Base-by-base conservation (phyloP, 2,329 filamentous ascomycete species). In the Didymellaceae sp. region DNA sequence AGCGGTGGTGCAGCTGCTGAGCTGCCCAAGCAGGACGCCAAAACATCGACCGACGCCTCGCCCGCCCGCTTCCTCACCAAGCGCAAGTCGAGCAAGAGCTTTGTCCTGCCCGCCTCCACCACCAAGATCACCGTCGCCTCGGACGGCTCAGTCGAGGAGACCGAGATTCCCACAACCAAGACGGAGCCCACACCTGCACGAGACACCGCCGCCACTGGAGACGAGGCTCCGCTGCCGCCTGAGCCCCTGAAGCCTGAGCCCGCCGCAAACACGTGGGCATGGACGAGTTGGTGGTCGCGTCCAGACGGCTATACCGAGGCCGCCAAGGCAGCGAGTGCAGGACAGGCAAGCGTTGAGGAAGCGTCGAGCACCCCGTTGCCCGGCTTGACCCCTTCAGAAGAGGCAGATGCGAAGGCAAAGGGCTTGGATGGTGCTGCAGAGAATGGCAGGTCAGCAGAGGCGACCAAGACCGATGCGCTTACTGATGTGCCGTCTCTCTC, bases 271-370 rank as follows among this genome's bases (percentile, higher is more conserved):
- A 62, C 65, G n/a, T 68, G 59, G 51, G 67, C 68, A 10, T 80
- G 77, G 77, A 74, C 74, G 30, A 75, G 76, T 17, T 80, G 78
- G 78, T 80, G 78, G 78, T 80, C 78, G 11, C 63, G 77, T 22
- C 78, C 78, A 5, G 78, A 80, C 57, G 77, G 74, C 1, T 78
- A 78, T 48, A 49, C 64, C 13, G 74, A 77, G n/a, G 65, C 66
- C n/a, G 48, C 48, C 3, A 73, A 73, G 45, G 57, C 63, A n/a
- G 70, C 52, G 48, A 62, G 54, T 17, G 66, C 50, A 32, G 52
- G 58, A 52, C 51, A 59, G 30, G 61, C 55, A 14, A 61, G 63
- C 26, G 62, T 61, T 6, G 66, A 73, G 16, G 73, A 73, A 26
- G 75, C 77, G 4, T 73, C 67, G 38, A 70, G 55, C 34, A 78